Conservation (phyloP, 2,329 filamentous ascomycete genomes). For the Diaporthe eres region DNA sequence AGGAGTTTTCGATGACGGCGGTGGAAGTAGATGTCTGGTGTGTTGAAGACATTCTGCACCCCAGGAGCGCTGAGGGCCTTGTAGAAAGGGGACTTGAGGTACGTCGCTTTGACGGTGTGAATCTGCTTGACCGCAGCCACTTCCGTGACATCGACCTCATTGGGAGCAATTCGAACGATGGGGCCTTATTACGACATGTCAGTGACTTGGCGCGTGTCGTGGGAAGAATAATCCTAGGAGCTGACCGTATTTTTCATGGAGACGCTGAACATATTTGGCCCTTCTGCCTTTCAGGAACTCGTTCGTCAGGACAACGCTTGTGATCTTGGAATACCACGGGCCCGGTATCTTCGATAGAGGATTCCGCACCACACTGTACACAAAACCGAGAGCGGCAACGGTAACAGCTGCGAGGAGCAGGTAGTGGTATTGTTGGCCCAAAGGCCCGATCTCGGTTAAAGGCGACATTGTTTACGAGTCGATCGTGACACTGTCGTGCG, state of each 20-base stretch:
- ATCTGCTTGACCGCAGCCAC: constrained; percentile 45
- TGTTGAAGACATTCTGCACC: constrained; percentile 55
- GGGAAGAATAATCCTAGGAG: background rate
- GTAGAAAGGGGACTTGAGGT: constrained; percentile 47
- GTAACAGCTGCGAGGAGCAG: constrained; percentile 8
- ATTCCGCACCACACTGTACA: constrained; percentile 23
- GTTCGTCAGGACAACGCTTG: constrained; percentile 41
- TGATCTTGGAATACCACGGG: constrained; percentile 48
- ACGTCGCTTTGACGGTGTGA: constrained; percentile 49
- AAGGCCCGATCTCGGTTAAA: background rate
- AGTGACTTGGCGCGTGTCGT: background rate
- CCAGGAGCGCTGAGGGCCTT: constrained; percentile 31
- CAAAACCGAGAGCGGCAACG: constrained; percentile 11
- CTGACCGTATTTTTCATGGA: constrained; percentile 47
- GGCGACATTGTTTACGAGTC: background rate
- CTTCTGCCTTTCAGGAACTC: constrained; percentile 39
- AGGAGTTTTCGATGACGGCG: constrained; percentile 58
- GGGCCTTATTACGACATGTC: constrained; percentile 39
- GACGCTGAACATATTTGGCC: constrained; percentile 45
- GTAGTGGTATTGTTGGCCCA: background rate
- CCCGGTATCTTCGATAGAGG: constrained; percentile 43
- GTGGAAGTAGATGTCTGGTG: constrained; percentile 56
- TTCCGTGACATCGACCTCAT: constrained; percentile 48
- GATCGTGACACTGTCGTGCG: background rate
- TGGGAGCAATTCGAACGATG: constrained; percentile 47